Evolutionary conservation across 257 asterid genomes (phyloP).

Genomic region (Capsicum pubescens): DNA sequence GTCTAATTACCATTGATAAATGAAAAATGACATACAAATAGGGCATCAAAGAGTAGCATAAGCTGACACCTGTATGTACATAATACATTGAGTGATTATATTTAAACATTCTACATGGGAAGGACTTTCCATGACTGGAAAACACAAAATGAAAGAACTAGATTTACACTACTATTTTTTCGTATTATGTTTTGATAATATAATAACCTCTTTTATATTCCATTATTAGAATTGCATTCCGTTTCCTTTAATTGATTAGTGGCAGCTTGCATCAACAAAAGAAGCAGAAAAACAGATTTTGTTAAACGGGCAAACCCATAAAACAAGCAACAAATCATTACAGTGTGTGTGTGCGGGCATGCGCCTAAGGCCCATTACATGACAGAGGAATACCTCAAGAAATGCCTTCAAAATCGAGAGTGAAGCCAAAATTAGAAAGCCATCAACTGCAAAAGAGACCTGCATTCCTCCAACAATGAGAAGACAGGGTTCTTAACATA

Average conservation of each 20-base stretch:
- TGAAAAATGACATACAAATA: background rate
- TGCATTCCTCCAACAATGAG: slow-evolving; percentile 28
- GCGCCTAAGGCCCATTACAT: background rate
- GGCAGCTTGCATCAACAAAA: slow-evolving; percentile 11
- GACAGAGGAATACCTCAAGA: slow-evolving; percentile 42
- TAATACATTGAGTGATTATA: background rate
- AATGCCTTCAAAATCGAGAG: slow-evolving; percentile 47
- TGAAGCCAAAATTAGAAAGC: slow-evolving; percentile 44
- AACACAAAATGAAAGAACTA: background rate
- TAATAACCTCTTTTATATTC: background rate
- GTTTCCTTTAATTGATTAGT: slow-evolving; percentile 1
- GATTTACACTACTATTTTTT: background rate
- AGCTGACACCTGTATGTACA: background rate
- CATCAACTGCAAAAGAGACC: slow-evolving; percentile 50
- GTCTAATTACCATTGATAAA: background rate
- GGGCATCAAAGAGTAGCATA: background rate
- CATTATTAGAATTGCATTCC: slow-evolving; percentile 14
- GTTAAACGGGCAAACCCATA: background rate
- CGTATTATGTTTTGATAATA: background rate
- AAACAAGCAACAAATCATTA: background rate
- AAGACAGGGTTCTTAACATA: background rate
- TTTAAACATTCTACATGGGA: background rate
- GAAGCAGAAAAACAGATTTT: background rate
- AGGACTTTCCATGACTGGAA: background rate
- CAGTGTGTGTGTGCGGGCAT: background rate